Evolutionary conservation across 225 moss, liverwort and hornwort species (phyloP).

Genomic region (Bryum argenteum): DNA sequence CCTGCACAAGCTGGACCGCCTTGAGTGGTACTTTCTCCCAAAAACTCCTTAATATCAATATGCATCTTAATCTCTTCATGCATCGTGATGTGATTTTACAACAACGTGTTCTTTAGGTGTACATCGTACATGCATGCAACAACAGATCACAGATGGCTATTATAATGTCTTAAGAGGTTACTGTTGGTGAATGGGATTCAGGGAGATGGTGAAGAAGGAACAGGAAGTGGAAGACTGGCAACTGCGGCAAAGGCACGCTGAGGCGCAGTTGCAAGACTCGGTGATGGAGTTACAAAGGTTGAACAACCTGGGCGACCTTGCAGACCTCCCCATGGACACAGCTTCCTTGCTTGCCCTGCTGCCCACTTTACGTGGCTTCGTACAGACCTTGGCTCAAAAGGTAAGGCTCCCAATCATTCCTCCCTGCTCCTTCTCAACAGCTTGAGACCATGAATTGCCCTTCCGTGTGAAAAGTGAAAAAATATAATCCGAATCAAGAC

Average conservation of each 20-base stretch:
- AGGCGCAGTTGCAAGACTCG: conserved; percentile 66
- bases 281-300: conserved; percentile 55
- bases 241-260: conserved; percentile 66
- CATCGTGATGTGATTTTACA: background rate
- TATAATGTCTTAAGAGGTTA: background rate
- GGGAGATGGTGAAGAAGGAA: conserved; percentile 81
- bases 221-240: conserved; percentile 81
- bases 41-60: background rate
- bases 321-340: conserved; percentile 57
- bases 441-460: background rate
- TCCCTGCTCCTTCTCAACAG: background rate
- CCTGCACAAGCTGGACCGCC: conserved; percentile 65
- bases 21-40: conserved; percentile 58
- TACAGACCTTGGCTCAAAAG: conserved; percentile 58
- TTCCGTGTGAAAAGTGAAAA: too few relatives aligned
- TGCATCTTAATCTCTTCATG: background rate
- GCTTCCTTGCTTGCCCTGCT: conserved; percentile 71
- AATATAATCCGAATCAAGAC: too few relatives aligned
- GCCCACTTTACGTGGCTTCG: conserved; percentile 72
- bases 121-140: background rate
- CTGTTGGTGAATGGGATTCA: conserved; percentile 32
- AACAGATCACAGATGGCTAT: background rate
- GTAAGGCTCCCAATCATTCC: conserved; percentile 26
- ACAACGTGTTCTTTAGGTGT: background rate
- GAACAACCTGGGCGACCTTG: conserved; percentile 28